These are phyloP conservation scores for Cornus suecica DNA, from an alignment of 148 eudicot genomes.

Conservation along the genomic window DNA sequence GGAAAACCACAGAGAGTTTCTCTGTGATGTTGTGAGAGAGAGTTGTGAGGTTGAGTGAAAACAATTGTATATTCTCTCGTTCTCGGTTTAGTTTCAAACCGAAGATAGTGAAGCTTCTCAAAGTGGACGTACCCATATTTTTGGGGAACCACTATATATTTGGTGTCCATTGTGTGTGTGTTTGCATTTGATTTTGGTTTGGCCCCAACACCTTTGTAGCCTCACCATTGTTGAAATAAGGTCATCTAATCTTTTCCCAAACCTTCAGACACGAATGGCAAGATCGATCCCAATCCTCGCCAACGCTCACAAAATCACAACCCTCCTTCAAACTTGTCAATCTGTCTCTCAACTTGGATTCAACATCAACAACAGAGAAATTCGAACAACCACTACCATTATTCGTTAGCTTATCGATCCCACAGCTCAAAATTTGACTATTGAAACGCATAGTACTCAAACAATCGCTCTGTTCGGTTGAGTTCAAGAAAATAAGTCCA, in stretches of 20 bases:
- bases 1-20: too few species aligned
- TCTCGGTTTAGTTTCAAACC: too few species aligned
- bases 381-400: slow-evolving; percentile 12
- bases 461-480: slow-evolving; percentile 17
- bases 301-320: slow-evolving; percentile 9
- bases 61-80: too few species aligned
- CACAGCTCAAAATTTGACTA: slow-evolving; percentile 11
- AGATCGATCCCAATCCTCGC: not conserved
- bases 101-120: too few species aligned
- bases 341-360: not conserved
- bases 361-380: slow-evolving; percentile 18
- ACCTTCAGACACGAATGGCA: slow-evolving; percentile 11
- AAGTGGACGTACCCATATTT: too few species aligned
- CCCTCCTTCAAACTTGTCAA: slow-evolving; percentile 4
- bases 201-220: too few species aligned
- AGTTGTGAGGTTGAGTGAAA: too few species aligned
- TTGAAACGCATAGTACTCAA: not conserved
- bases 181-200: too few species aligned
- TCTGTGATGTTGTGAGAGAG: too few species aligned
- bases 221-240: not conserved
- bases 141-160: too few species aligned
- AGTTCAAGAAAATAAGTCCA: slow-evolving; percentile 17
- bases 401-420: slow-evolving; percentile 19
- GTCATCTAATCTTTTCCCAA: slow-evolving; percentile 20
- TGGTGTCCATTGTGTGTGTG: too few species aligned